A percentile compares a stretch with the other conserved stretches of the same genome.
Evolutionary conservation across 2,329 filamentous ascomycete genomes (phyloP).

Genomic region (Penicillium freii): DNA sequence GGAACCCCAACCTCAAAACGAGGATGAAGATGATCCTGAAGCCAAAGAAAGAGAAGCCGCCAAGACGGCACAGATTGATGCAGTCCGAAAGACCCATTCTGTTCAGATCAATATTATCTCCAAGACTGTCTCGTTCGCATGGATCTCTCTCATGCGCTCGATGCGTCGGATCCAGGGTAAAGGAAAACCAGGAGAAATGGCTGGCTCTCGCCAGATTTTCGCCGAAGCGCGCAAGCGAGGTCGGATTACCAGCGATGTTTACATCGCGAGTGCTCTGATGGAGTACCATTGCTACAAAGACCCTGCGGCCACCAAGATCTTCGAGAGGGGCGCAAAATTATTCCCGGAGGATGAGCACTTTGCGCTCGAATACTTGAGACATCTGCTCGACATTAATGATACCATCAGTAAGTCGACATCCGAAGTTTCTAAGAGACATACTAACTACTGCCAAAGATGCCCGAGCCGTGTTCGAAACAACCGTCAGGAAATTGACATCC

Average conservation of each 20-base stretch:
- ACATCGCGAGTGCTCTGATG: slow-evolving; percentile 87
- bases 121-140: slow-evolving; percentile 83
- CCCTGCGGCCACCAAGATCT: slow-evolving; percentile 86
- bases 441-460: slow-evolving; percentile 62
- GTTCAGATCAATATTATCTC: slow-evolving; percentile 74
- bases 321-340: slow-evolving; percentile 87
- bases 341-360: slow-evolving; percentile 94
- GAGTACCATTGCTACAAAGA: slow-evolving; percentile 97
- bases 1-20: slow-evolving; percentile 41
- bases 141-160: slow-evolving; percentile 90
- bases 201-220: slow-evolving; percentile 83
- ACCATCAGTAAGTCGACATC: slow-evolving; percentile 70
- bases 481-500: slow-evolving; percentile 74
- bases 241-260: slow-evolving; percentile 88
- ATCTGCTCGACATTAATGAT: slow-evolving; percentile 87
- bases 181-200: slow-evolving; percentile 64
- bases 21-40: slow-evolving; percentile 57
- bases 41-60: slow-evolving; percentile 52
- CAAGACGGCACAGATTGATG: slow-evolving; percentile 55
- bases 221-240: slow-evolving; percentile 83
- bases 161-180: slow-evolving; percentile 92
- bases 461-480: slow-evolving; percentile 91
- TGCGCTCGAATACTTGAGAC: slow-evolving; percentile 93
- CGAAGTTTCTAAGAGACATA: background rate
- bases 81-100: slow-evolving; percentile 63